These are phyloP conservation scores for Edaphochlamys debaryana DNA, from an alignment of 139 green algal species.

Conservation along the genomic window DNA sequence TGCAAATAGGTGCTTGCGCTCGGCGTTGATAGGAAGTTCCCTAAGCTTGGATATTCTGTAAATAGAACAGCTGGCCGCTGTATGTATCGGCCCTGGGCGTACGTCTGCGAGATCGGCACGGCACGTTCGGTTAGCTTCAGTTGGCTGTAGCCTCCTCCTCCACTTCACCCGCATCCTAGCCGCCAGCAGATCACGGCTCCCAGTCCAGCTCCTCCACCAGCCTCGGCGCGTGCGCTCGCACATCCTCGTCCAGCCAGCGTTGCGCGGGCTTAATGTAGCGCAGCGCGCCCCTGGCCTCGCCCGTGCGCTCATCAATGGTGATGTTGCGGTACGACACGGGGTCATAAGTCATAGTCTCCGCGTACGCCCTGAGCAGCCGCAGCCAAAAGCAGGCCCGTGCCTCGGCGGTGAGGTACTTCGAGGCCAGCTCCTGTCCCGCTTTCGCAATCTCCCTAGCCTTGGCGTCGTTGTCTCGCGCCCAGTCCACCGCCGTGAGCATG, in stretches of 20 bases:
- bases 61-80: no score
- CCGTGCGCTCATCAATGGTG: not conserved
- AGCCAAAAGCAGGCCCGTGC: not conserved
- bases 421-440: slow-evolving; percentile 16
- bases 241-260: slow-evolving; percentile 6
- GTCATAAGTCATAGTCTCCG: slow-evolving; percentile 10
- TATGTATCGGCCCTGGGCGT: no score
- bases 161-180: no score
- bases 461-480: slow-evolving; percentile 38
- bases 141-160: no score
- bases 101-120: no score
- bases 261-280: slow-evolving; percentile 24
- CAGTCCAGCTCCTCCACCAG: not conserved
- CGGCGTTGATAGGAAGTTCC: no score
- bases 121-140: no score
- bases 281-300: not conserved
- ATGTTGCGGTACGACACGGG: not conserved
- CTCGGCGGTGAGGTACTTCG: not conserved
- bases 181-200: slow-evolving; percentile 10
- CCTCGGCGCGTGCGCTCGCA: not conserved
- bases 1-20: no score
- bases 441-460: slow-evolving; percentile 13
- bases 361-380: slow-evolving; percentile 9
- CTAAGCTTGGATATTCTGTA: no score
- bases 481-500: slow-evolving; percentile 42